These are phyloP conservation scores for Udeniomyces megalosporus DNA, from an alignment of 768 basidiomycete species.

Conservation along the genomic window DNA sequence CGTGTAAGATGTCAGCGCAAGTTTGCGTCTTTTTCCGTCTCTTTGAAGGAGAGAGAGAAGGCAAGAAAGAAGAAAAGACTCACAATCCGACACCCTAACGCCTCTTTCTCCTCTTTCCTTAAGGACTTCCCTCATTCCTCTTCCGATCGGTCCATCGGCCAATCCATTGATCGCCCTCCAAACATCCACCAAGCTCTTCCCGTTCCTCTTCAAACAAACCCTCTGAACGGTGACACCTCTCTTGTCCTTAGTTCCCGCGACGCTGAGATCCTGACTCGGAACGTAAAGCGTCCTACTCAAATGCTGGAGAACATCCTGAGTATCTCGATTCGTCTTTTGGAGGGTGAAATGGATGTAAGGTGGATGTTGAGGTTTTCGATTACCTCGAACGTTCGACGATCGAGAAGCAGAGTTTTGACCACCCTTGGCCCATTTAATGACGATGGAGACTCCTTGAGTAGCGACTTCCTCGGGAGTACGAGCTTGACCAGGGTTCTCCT, in stretches of 20 bases:
- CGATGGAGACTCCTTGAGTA: conserved; percentile 31
- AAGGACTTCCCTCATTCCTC: conserved; percentile 35
- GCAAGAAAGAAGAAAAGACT: conserved; percentile 17
- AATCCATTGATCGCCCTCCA: conserved; percentile 44
- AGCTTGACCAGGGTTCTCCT: conserved; percentile 24
- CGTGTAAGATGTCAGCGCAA: not conserved
- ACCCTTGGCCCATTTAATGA: conserved; percentile 52
- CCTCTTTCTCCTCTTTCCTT: conserved; percentile 73
- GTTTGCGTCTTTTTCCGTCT: too few relatives aligned
- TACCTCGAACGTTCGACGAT: conserved; percentile 5
- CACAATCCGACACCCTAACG: conserved; percentile 69
- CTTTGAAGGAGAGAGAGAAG: too few relatives aligned
- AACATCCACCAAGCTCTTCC: conserved; percentile 52
- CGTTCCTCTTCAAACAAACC: conserved; percentile 35
- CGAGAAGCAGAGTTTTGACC: too few relatives aligned
- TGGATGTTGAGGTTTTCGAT: conserved; percentile 21
- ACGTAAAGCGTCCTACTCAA: conserved; percentile 56
- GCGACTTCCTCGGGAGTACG: not conserved
- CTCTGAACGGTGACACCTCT: conserved; percentile 90
- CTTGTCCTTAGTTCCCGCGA: conserved; percentile 96
- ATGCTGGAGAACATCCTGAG: conserved; percentile 76
- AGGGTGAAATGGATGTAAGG: conserved; percentile 91
- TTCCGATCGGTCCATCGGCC: conserved; percentile 9
- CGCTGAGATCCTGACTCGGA: conserved; percentile 60
- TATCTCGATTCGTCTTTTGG: conserved; percentile 94